Conservation (phyloP, 305 asterid genomes). For the Petunia hybrid region DNA sequence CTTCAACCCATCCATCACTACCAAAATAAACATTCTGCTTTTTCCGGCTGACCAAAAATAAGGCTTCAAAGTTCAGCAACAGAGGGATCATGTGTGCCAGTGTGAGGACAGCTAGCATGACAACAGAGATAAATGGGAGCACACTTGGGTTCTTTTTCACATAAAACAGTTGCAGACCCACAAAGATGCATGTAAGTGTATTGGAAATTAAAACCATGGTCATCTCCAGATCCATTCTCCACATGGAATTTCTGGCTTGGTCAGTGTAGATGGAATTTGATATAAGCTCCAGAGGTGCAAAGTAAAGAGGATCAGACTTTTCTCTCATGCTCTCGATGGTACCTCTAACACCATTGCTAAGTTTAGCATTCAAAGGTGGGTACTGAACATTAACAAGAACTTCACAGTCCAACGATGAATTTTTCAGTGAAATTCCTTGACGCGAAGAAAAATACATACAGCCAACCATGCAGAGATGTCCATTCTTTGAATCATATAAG, state of each 20-base stretch:
- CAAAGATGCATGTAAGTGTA: constrained; percentile 75
- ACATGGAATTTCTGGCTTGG: constrained; percentile 77
- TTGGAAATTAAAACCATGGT: constrained; percentile 82
- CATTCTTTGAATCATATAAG: constrained; percentile 59
- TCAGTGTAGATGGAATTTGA: constrained; percentile 64
- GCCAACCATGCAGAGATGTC: constrained; percentile 89
- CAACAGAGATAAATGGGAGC: constrained; percentile 67
- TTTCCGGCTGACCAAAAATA: constrained; percentile 60
- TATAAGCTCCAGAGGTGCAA: constrained; percentile 65
- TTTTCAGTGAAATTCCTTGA: constrained; percentile 39
- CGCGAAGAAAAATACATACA: constrained; percentile 64
- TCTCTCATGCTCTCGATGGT: constrained; percentile 75
- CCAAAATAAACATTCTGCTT: constrained; percentile 64
- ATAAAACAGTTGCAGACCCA: constrained; percentile 77
- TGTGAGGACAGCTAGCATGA: constrained; percentile 74
- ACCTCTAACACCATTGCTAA: constrained; percentile 58
- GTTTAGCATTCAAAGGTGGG: constrained; percentile 56
- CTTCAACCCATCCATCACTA: constrained; percentile 83
- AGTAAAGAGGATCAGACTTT: constrained; percentile 67
- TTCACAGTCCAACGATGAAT: constrained; percentile 70
- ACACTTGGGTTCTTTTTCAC: constrained; percentile 61
- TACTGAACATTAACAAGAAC: constrained; percentile 68
- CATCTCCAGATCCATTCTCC: constrained; percentile 95
- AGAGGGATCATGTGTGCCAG: constrained; percentile 83
- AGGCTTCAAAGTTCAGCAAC: constrained; percentile 83